A percentile compares a stretch with the other conserved stretches of the same genome.
phyloP scores from a whole-genome alignment of 345 rosid genomes.

The Populus tremula region DNA sequence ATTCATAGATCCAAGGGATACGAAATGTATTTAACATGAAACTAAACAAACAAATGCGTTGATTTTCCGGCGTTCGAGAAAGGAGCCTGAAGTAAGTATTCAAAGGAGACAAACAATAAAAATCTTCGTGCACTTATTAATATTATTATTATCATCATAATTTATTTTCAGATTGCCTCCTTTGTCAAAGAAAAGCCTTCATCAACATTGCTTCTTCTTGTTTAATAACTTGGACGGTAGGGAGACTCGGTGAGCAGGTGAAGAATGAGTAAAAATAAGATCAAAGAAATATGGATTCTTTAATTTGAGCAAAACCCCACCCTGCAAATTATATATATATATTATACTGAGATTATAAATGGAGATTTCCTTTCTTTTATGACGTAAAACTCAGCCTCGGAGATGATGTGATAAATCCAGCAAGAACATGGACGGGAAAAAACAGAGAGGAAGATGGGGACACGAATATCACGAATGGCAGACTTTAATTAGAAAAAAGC shows the following conservation, averaged over 20 bases:
- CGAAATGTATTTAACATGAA: too few relatives aligned
- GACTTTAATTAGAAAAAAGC: conserved; percentile 13
- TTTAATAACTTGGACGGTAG: background rate
- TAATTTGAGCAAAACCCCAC: background rate
- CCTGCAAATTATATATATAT: background rate
- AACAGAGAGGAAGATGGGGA: too few relatives aligned
- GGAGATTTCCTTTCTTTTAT: background rate
- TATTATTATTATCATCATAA: background rate
- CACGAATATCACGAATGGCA: too few relatives aligned
- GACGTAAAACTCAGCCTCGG: background rate
- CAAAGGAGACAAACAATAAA: background rate
- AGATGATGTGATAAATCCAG: conserved; percentile 2
- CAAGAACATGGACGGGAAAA: background rate
- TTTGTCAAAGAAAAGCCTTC: background rate
- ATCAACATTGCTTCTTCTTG: background rate
- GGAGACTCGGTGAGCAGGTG: background rate
- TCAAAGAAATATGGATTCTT: background rate
- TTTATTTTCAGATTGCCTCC: background rate
- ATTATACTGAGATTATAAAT: too few relatives aligned
- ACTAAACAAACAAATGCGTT: background rate
- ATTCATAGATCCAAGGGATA: too few relatives aligned
- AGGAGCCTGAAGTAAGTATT: background rate
- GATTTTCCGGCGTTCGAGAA: background rate
- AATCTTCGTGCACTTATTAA: background rate
- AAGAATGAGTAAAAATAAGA: background rate